Conservation (phyloP, 2,329 filamentous ascomycete species). For the Alternaria tenuissima region DNA sequence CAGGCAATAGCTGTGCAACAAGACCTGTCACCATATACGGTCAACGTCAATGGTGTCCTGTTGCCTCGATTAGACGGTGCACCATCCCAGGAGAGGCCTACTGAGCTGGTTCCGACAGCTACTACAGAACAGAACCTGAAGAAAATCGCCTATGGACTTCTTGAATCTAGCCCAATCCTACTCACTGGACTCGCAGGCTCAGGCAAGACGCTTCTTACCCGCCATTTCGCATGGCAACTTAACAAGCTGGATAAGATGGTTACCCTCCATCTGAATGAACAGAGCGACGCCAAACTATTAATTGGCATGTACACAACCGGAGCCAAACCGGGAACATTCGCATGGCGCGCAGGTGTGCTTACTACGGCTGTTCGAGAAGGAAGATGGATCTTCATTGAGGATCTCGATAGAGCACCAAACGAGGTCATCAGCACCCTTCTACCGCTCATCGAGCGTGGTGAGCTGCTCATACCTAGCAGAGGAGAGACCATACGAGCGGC, state of each 20-base stretch:
- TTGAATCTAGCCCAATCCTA: conserved; percentile 74
- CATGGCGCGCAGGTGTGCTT: conserved; percentile 90
- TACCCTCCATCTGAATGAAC: conserved; percentile 94
- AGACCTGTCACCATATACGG: conserved; percentile 42
- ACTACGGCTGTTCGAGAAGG: conserved; percentile 94
- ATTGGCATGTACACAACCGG: conserved; percentile 94
- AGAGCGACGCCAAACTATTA: conserved; percentile 96
- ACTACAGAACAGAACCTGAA: conserved; percentile 79
- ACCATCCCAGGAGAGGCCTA: conserved; percentile 35
- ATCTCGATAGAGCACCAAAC: conserved; percentile 91
- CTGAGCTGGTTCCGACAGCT: conserved; percentile 65
- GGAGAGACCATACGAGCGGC: conserved; percentile 86
- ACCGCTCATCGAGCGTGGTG: conserved; percentile 90
- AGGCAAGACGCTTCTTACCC: conserved; percentile 88
- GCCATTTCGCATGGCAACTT: conserved; percentile 81
- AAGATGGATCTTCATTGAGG: conserved; percentile 96
- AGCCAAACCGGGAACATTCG: conserved; percentile 85
- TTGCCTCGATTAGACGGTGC: conserved; percentile 49
- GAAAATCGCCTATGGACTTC: conserved; percentile 72
- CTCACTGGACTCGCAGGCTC: conserved; percentile 84
- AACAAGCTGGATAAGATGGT: conserved; percentile 85
- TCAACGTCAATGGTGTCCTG: conserved; percentile 49
- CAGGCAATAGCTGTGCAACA: conserved; percentile 15
- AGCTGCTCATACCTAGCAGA: conserved; percentile 87
- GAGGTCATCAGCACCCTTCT: conserved; percentile 94